Conservation (phyloP, 2,329 filamentous ascomycete genomes). For the Sclerotinia trifoliorum region DNA sequence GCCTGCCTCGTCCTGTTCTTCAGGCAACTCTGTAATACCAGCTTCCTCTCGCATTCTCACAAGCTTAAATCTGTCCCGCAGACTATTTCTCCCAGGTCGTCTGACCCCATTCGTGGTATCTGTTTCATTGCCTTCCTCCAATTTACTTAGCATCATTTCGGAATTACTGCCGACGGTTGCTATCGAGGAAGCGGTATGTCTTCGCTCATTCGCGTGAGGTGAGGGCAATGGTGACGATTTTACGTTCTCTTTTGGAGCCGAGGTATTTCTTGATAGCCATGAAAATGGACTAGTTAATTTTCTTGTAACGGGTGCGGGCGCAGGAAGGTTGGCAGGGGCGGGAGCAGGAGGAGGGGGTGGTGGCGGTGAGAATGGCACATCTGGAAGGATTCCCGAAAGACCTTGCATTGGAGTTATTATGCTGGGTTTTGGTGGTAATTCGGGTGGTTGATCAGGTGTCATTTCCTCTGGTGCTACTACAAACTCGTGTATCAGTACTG, state of each 20-base stretch:
- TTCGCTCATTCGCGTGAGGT: slow-evolving; percentile 47
- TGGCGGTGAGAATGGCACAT: slow-evolving; percentile 69
- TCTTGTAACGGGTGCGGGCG: slow-evolving; percentile 45
- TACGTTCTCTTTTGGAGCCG: slow-evolving; percentile 52
- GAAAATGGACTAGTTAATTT: slow-evolving; percentile 88
- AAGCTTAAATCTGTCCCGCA: slow-evolving; percentile 77
- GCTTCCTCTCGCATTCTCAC: slow-evolving; percentile 73
- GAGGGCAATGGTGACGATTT: slow-evolving; percentile 52
- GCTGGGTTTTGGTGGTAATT: slow-evolving; percentile 34
- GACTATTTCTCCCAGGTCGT: slow-evolving; percentile 57
- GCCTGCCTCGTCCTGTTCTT: slow-evolving; percentile 42
- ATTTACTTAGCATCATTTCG: slow-evolving; percentile 72
- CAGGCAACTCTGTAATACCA: slow-evolving; percentile 54
- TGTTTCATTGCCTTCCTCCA: slow-evolving; percentile 74
- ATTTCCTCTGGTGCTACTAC: slow-evolving; percentile 33
- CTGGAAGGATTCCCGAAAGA: slow-evolving; percentile 68
- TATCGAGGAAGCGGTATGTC: slow-evolving; percentile 78
- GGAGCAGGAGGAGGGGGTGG: slow-evolving; percentile 39
- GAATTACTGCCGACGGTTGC: slow-evolving; percentile 77
- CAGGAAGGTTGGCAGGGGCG: slow-evolving; percentile 27
- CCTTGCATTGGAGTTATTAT: slow-evolving; percentile 57
- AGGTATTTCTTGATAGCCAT: slow-evolving; percentile 72
- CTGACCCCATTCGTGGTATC: slow-evolving; percentile 50
- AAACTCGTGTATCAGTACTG: slow-evolving; percentile 16
- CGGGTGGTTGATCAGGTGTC: slow-evolving; percentile 34